phyloP scores from a whole-genome alignment of 1,284 basidiomycete genomes.

The Melampsora medusae region DNA sequence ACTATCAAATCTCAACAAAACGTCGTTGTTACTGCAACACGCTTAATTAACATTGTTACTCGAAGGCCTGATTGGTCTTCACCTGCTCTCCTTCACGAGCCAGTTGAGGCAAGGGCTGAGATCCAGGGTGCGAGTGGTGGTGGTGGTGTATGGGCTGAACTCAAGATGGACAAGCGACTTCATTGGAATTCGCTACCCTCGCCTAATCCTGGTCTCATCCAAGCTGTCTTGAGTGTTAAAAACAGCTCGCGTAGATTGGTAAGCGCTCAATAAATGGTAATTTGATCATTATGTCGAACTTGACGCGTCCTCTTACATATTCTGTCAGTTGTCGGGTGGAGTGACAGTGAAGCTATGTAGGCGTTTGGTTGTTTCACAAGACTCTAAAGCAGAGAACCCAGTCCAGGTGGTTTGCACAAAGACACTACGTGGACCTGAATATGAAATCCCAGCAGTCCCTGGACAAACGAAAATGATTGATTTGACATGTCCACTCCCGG shows the following conservation, averaged over 20 bases:
- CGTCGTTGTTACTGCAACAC: constrained; percentile 44
- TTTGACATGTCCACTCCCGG: constrained; percentile 45
- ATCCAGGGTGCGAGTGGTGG: constrained; percentile 45
- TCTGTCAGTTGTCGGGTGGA: constrained; percentile 28
- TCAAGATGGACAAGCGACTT: constrained; percentile 27
- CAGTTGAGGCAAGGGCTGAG: constrained; percentile 48
- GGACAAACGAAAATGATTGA: constrained; percentile 43
- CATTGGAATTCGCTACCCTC: constrained; percentile 12
- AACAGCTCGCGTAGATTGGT: constrained; percentile 37
- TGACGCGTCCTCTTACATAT: background rate
- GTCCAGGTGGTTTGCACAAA: constrained; percentile 46
- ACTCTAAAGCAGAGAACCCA: constrained; percentile 44
- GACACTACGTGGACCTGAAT: constrained; percentile 47
- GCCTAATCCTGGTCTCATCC: constrained; percentile 27
- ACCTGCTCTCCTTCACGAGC: constrained; percentile 15
- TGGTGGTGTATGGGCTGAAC: constrained; percentile 41
- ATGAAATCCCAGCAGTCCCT: constrained; percentile 48
- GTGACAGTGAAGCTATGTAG: constrained; percentile 38
- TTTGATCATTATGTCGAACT: background rate
- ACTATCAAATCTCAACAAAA: constrained; percentile 45
- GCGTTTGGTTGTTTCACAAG: constrained; percentile 22
- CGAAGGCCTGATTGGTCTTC: constrained; percentile 41
- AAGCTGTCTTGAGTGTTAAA: constrained; percentile 33
- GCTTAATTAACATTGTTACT: constrained; percentile 44
- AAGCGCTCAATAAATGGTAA: background rate